Evolutionary conservation across 345 rosid genomes (phyloP).

Genomic region (Moricandia moricandioides): DNA sequence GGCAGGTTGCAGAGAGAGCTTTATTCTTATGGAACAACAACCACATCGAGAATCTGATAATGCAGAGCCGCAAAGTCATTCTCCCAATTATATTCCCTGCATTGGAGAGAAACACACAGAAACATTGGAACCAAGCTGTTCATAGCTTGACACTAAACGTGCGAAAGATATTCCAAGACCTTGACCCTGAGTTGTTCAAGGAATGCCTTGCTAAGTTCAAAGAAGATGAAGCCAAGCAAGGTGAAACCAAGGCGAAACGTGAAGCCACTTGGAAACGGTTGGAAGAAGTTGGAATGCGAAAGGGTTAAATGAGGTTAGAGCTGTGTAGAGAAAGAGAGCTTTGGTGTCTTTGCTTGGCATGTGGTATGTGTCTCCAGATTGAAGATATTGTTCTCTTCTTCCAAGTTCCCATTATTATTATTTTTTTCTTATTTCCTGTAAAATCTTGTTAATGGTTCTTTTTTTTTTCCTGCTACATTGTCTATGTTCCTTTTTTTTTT

Average conservation of each 20-base stretch:
- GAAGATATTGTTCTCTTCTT: conserved; percentile 20
- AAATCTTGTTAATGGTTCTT: neutral
- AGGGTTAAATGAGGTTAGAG: conserved; percentile 28
- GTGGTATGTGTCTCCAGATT: conserved; percentile 1
- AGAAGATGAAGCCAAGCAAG: conserved; percentile 53
- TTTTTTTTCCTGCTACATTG: neutral
- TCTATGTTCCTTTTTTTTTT: neutral
- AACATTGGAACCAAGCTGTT: conserved; percentile 75
- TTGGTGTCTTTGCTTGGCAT: conserved; percentile 5
- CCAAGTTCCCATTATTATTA: neutral
- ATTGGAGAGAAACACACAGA: conserved; percentile 57
- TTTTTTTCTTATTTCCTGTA: neutral
- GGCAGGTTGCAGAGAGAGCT: conserved; percentile 76
- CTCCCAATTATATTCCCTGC: conserved; percentile 64
- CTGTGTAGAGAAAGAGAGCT: conserved; percentile 13
- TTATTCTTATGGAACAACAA: conserved; percentile 72
- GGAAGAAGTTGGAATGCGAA: conserved; percentile 52
- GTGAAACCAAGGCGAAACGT: conserved; percentile 47
- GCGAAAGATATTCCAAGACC: conserved; percentile 60
- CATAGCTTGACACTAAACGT: conserved; percentile 67
- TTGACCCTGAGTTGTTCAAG: conserved; percentile 59
- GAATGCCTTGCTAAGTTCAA: conserved; percentile 54
- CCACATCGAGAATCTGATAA: conserved; percentile 64
- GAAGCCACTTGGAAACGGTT: conserved; percentile 63
- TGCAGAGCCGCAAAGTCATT: conserved; percentile 58